Evolutionary conservation across 1,284 basidiomycete genomes (phyloP), one percentile per base, ranked within the genome.

Genomic region (Testicularia cyperi): DNA sequence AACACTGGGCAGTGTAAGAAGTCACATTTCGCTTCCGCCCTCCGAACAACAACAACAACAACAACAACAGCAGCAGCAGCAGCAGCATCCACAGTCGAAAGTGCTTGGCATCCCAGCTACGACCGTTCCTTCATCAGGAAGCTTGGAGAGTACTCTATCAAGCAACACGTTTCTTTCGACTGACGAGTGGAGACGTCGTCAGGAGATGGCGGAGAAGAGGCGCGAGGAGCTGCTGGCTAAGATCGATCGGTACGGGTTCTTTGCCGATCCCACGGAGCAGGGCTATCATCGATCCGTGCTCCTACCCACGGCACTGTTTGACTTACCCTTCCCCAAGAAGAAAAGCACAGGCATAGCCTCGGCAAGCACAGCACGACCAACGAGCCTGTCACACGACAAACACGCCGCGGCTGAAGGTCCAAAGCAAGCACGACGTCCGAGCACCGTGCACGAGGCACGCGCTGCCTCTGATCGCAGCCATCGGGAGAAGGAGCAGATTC

Each of bases 181-280:
- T 14, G 34, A 56, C 21, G 63, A 65, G 29, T 29, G 53, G 7
- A 24, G 28, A 19, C 57, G 48, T 5, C 49, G 51, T 10, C 57
- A 64, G 22, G 48, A 49, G 25, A 27, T 48, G 4, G 45, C 54
- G 2, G 67, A 67, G 8, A 45, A 52, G 40, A 48, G 51, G 44
- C 45, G 57, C 3, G 41, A 49, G 9, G 53, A 65, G 38, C 39
- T 61, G 7, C 39, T 70, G 15, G 39, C 49, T 32, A 61, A 64
- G 21, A 34, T 67, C 15, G 69, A 71, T 25, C 48, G 68, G 16
- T 64, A 64, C 24, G 65, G 65, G 16, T 68, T 68, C 49, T 68
- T 68, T 26, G 44, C 48, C 0, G 42, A 44, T 5, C 38, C 38
- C 6, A 39, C 46, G 1, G 38, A 23, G 27, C 8, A 14, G 8